Evolutionary conservation across 139 green algal genomes (phyloP).

Genomic region (Nannochloris sp.): DNA sequence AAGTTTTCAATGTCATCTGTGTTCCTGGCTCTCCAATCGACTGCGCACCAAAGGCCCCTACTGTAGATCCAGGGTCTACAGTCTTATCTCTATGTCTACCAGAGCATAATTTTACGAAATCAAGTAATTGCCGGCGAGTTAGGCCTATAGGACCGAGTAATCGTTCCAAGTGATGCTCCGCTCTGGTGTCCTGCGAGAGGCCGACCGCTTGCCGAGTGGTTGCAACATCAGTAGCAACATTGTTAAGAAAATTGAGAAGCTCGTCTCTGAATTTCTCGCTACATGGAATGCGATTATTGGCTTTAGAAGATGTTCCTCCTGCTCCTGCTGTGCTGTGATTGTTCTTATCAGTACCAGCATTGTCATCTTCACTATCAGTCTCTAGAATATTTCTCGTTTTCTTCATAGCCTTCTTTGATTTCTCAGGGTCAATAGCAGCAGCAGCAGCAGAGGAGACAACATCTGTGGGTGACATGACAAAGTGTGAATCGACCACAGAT

Average conservation of each 20-base stretch:
- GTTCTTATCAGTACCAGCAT: too few relatives aligned
- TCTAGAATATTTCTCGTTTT: too few relatives aligned
- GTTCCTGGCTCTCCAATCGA: constrained; percentile 93
- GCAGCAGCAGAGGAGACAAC: not conserved
- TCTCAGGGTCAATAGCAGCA: not conserved
- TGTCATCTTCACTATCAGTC: too few relatives aligned
- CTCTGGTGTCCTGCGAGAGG: constrained; percentile 32
- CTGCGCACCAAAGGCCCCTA: constrained; percentile 90
- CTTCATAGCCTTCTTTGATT: too few relatives aligned
- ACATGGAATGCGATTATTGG: not conserved
- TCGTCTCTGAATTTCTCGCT: constrained; percentile 5
- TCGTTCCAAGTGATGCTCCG: constrained; percentile 44
- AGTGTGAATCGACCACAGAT: not conserved
- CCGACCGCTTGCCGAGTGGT: constrained; percentile 38
- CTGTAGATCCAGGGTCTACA: constrained; percentile 83
- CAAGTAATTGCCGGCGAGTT: constrained; percentile 47
- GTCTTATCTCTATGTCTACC: constrained; percentile 5
- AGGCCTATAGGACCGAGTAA: constrained; percentile 45
- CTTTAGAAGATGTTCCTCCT: too few relatives aligned
- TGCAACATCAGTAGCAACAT: not conserved
- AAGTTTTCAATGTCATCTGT: constrained; percentile 99
- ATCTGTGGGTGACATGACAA: not conserved
- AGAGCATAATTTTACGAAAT: constrained; percentile 49
- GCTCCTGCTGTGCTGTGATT: too few relatives aligned
- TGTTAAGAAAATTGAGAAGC: constrained; percentile 1